phyloP scores from a whole-genome alignment of 257 asterid species.

The Nicotiana tabacum region DNA sequence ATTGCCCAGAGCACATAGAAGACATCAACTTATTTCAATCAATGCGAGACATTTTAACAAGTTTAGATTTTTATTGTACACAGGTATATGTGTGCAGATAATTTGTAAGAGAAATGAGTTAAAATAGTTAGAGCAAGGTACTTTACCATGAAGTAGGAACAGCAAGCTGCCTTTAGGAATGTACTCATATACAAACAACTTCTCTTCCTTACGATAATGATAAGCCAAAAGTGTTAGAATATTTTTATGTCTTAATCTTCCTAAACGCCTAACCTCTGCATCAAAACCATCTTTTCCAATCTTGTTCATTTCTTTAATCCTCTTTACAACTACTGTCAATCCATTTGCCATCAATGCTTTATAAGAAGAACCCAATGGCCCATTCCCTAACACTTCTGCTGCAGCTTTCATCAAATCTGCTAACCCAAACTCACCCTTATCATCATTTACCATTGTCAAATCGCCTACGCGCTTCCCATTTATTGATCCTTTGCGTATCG shows the following conservation, averaged over 20 bases:
- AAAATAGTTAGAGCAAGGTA: not conserved
- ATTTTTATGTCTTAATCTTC: conserved; percentile 53
- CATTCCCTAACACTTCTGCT: conserved; percentile 71
- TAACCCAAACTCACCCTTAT: conserved; percentile 61
- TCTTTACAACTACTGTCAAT: conserved; percentile 60
- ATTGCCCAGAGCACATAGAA: too few relatives aligned
- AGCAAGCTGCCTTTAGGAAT: conserved; percentile 62
- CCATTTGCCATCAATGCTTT: conserved; percentile 63
- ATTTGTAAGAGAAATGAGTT: not conserved
- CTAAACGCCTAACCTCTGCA: conserved; percentile 48
- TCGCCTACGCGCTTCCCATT: conserved; percentile 32
- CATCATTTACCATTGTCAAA: conserved; percentile 48
- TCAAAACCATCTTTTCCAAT: conserved; percentile 61
- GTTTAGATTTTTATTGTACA: too few relatives aligned
- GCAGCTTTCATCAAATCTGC: conserved; percentile 74
- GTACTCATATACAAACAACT: conserved; percentile 58
- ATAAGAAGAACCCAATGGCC: conserved; percentile 53
- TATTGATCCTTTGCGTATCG: conserved; percentile 11
- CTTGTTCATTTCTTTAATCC: conserved; percentile 53
- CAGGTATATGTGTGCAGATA: not conserved
- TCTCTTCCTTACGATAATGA: conserved; percentile 67
- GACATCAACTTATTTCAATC: not conserved
- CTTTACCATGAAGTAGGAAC: conserved; percentile 54
- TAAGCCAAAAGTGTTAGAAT: conserved; percentile 67
- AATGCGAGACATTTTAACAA: not conserved